Conservation (phyloP, 768 basidiomycete species). For the Amanita jacksonii region DNA sequence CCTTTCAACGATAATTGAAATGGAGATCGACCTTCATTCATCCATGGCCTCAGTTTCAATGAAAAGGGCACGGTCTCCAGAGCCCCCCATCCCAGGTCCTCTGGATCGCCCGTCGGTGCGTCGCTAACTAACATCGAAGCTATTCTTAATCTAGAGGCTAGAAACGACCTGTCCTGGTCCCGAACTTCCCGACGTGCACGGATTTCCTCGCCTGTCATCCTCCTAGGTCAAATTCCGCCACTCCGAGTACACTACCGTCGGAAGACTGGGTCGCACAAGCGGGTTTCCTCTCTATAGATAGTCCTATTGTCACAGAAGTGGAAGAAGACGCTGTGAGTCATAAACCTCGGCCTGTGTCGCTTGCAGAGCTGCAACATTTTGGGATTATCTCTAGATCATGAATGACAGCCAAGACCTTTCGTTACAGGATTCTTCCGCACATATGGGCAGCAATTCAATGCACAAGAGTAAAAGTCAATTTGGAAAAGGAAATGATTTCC, state of each 20-base stretch:
- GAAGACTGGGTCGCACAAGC: slow-evolving; percentile 77
- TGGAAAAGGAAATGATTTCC: too few relatives aligned
- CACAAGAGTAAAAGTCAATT: background rate
- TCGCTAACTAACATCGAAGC: slow-evolving; percentile 7
- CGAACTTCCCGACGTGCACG: background rate
- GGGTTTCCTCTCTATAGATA: slow-evolving; percentile 54
- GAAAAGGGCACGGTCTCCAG: slow-evolving; percentile 59
- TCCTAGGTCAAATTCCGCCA: background rate
- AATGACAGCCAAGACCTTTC: slow-evolving; percentile 1
- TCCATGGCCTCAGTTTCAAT: slow-evolving; percentile 14
- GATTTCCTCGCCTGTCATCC: background rate
- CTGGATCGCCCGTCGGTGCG: slow-evolving; percentile 48
- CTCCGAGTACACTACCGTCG: slow-evolving; percentile 24
- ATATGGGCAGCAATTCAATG: background rate
- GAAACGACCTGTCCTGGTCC: slow-evolving; percentile 7
- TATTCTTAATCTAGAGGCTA: slow-evolving; percentile 5
- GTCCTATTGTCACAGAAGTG: slow-evolving; percentile 22
- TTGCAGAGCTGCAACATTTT: background rate
- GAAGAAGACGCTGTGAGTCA: slow-evolving; percentile 14
- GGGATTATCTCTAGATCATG: too few relatives aligned
- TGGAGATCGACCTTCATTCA: slow-evolving; percentile 49
- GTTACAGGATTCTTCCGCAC: background rate
- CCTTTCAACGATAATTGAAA: too few relatives aligned
- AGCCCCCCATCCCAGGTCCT: slow-evolving; percentile 25
- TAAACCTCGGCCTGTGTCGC: slow-evolving; percentile 8